Evolutionary conservation across 495 filamentous ascomycete species (phyloP), one percentile per base, ranked within the genome.

Genomic region (Podospora comata): DNA sequence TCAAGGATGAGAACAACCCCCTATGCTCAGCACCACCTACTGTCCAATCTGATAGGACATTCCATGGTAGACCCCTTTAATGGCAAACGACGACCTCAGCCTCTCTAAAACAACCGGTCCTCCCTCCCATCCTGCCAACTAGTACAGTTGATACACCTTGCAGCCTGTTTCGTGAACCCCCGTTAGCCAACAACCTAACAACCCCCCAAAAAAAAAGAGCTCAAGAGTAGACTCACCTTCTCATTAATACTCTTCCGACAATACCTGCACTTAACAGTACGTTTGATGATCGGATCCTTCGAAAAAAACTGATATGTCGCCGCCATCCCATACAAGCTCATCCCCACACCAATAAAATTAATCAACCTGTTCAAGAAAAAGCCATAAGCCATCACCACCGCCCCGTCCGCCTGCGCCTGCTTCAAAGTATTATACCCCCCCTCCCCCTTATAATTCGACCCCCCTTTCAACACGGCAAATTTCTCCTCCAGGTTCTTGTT

Each of bases 121-220:
- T 92, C 90, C 70, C 89, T 82, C n/a, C 89, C 90, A 79, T 92
- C 90, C 70, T 87, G 85, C 90, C 90, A 92, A 68, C 87, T 91
- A 5, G 89, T 91, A 74, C 90, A 92, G 68, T 91, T 89, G 19
- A 89, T 74, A 75, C 90, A 92, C 1, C 90, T 83, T 60, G 77
- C 73, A 19, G 88, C 86, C 88, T 91, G 59, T 30, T 48, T 48
- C 3, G 15, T 48, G 1, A 53, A 53, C 65, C 20, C 27, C 6
- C 9, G 58, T 34, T 26, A 68, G 67, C 58, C 60, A 15, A 13
- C 32, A 32, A 6, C 23, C 62, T 39, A 48, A 6, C 54, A 26
- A 65, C 7, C 56, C 2, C 30, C 1, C 0, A 23, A 23, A 23
- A 23, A 23, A 23, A 23, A 23, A 1, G 20, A 58, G 4, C 56